These are phyloP conservation scores for Hippophae rhamnoides DNA, from an alignment of 306 rosid species.

Conservation along the genomic window DNA sequence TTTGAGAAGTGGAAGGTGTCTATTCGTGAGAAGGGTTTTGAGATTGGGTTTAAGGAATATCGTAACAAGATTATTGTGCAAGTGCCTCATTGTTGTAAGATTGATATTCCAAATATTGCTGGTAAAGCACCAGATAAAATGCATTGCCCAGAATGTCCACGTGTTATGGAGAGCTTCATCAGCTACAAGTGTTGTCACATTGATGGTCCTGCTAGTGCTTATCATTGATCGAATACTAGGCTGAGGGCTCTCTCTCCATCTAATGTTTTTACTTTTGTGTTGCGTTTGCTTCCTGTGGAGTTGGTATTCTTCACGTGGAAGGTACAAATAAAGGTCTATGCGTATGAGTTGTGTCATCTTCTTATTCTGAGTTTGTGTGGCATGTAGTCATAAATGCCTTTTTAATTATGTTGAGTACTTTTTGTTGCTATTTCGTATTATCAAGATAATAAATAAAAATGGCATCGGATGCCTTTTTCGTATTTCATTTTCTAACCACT, in stretches of 20 bases:
- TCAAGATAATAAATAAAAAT: too few relatives aligned
- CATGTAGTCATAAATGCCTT: too few relatives aligned
- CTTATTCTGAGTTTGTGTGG: too few relatives aligned
- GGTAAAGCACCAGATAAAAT: slow-evolving; percentile 35
- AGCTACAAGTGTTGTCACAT: slow-evolving; percentile 48
- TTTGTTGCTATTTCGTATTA: too few relatives aligned
- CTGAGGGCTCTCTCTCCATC: neutral
- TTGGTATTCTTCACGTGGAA: too few relatives aligned
- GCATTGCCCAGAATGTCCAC: slow-evolving; percentile 39
- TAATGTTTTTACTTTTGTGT: neutral
- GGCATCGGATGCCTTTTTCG: too few relatives aligned
- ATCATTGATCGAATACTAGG: neutral
- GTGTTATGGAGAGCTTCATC: slow-evolving; percentile 35
- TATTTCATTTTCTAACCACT: too few relatives aligned
- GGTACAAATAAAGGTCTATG: too few relatives aligned
- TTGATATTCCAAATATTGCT: slow-evolving; percentile 18
- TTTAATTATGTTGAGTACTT: too few relatives aligned
- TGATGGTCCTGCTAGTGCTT: neutral
- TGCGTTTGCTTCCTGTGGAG: too few relatives aligned
- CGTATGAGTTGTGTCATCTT: too few relatives aligned
- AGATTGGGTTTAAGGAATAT: slow-evolving; percentile 2
- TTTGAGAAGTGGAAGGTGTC: slow-evolving; percentile 24
- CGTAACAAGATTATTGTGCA: neutral
- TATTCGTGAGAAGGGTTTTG: slow-evolving; percentile 20
- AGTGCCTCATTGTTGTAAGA: slow-evolving; percentile 8